These are phyloP conservation scores for Camellia lanceoleosa DNA, from an alignment of 148 eudicot species.

Conservation along the genomic window DNA sequence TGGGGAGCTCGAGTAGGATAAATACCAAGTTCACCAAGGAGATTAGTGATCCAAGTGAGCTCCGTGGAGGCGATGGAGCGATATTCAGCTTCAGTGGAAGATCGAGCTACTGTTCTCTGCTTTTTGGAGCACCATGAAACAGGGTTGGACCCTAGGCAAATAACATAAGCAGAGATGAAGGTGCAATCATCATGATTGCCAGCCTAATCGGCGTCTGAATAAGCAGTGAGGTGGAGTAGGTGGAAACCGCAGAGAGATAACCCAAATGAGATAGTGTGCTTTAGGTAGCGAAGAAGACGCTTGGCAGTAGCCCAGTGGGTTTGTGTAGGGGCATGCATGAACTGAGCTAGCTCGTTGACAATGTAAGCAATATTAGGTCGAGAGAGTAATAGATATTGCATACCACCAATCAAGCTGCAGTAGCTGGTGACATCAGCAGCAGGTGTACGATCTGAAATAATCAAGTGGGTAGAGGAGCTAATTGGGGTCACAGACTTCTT, in stretches of 20 bases:
- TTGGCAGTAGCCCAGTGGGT: too few relatives aligned
- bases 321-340: constrained; percentile 13
- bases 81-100: constrained; percentile 5
- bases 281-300: constrained; percentile 13
- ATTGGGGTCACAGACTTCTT: constrained; percentile 1
- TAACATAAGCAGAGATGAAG: constrained; percentile 1
- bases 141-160: not conserved
- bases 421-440: not conserved
- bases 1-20: not conserved
- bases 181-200: constrained; percentile 6
- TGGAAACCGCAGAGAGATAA: not conserved
- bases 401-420: constrained; percentile 1
- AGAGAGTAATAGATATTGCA: constrained; percentile 14
- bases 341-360: constrained; percentile 6
- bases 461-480: not conserved
- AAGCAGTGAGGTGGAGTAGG: not conserved
- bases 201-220: constrained; percentile 16
- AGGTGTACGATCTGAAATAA: not conserved
- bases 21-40: not conserved
- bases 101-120: not conserved
- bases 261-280: not conserved
- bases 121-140: constrained; percentile 4
- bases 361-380: constrained; percentile 11
- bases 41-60: not conserved
- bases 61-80: not conserved